Percentiles rank a stretch among this genome's conserved stretches.
These are phyloP conservation scores for Ceratobasidium sp. DNA, from an alignment of 1,284 basidiomycete genomes.

Conservation along the genomic window DNA sequence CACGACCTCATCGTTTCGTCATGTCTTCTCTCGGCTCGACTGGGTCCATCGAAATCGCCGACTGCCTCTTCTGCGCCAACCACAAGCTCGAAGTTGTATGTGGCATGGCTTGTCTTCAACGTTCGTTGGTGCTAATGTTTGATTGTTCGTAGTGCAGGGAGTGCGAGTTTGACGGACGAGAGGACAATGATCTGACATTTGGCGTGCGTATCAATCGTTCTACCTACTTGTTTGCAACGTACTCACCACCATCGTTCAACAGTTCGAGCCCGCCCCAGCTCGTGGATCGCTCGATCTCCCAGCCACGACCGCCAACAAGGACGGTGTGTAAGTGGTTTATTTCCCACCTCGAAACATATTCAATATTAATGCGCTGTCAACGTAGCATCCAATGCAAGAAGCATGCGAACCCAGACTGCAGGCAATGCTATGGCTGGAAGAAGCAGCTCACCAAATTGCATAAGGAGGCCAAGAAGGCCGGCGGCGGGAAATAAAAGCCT, in stretches of 20 bases:
- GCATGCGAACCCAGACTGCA: conserved; percentile 55
- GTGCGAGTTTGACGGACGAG: conserved; percentile 54
- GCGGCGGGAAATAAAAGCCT: conserved; percentile 3
- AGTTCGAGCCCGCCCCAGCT: conserved; percentile 43
- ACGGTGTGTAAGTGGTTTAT: conserved; percentile 47
- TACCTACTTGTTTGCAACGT: neutral
- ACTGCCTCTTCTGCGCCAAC: conserved; percentile 56
- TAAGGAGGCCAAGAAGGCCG: conserved; percentile 50
- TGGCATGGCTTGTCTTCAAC: neutral
- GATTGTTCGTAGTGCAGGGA: conserved; percentile 48
- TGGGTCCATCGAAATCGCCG: conserved; percentile 55
- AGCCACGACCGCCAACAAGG: conserved; percentile 54
- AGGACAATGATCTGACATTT: conserved; percentile 57
- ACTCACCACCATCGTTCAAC: conserved; percentile 51
- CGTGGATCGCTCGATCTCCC: conserved; percentile 54
- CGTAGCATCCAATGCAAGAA: conserved; percentile 54
- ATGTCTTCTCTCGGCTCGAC: conserved; percentile 43
- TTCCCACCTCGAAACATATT: neutral
- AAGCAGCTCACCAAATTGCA: conserved; percentile 56
- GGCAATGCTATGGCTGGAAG: conserved; percentile 58
- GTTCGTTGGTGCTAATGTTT: neutral
- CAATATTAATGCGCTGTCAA: neutral
- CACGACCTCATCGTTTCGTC: neutral
- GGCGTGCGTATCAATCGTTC: conserved; percentile 51
- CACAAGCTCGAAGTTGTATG: conserved; percentile 55